Evolutionary conservation across 2,329 filamentous ascomycete species (phyloP).

Genomic region (Aspergillus pseudoterreus): DNA sequence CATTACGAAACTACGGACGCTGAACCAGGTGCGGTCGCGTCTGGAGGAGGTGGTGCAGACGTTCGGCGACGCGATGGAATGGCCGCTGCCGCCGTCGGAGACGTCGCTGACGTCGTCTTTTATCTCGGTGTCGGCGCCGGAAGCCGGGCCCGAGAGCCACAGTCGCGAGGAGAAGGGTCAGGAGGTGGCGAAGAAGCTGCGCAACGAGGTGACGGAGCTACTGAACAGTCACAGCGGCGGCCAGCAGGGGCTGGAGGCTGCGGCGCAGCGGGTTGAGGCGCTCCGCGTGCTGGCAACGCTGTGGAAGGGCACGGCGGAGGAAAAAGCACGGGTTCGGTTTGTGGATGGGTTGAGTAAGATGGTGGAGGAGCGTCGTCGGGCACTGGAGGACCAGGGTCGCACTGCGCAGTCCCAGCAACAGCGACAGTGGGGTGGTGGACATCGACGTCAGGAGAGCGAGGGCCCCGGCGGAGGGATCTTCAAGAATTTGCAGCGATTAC

Average conservation of each 20-base stretch:
- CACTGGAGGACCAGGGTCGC: constrained; percentile 40
- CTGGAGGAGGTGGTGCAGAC: constrained; percentile 85
- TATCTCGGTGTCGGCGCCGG: constrained; percentile 83
- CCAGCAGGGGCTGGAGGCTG: constrained; percentile 63
- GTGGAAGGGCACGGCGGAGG: constrained; percentile 95
- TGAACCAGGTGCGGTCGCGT: constrained; percentile 77
- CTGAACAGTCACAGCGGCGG: constrained; percentile 58
- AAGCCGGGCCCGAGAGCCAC: constrained; percentile 61
- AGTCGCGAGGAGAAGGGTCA: constrained; percentile 84
- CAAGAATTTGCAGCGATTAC: constrained; percentile 50
- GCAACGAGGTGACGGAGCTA: constrained; percentile 67
- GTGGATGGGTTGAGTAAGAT: constrained; percentile 76
- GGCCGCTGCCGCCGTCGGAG: constrained; percentile 85
- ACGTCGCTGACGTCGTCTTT: constrained; percentile 79
- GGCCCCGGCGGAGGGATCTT: constrained; percentile 50
- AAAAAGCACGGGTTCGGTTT: constrained; percentile 76
- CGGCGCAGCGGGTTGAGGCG: constrained; percentile 69
- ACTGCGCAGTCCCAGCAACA: constrained; percentile 22
- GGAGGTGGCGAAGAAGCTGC: constrained; percentile 63
- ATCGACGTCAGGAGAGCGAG: constrained; percentile 27
- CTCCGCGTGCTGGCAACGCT: constrained; percentile 72
- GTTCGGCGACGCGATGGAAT: constrained; percentile 95
- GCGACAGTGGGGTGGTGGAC: constrained; percentile 4
- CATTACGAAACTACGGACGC: constrained; percentile 74
- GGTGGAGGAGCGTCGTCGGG: constrained; percentile 68